Evolutionary conservation across 2,329 filamentous ascomycete genomes (phyloP), one percentile per base, ranked within the genome.

Genomic region (Ceratocystis ficicola): DNA sequence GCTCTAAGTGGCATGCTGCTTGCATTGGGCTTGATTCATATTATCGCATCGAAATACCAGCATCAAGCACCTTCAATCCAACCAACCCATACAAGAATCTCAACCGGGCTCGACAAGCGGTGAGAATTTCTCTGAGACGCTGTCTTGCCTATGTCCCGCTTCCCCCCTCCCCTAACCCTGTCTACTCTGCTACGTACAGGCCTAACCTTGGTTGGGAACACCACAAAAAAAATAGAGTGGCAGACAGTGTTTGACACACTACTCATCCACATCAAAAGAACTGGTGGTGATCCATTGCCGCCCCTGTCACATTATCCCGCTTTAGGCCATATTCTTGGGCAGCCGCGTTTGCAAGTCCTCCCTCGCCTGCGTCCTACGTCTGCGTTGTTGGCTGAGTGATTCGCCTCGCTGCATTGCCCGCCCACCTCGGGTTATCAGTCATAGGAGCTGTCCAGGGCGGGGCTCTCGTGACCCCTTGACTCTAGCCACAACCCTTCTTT

Each of bases 101-200:
- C 36, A 41, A 41, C 36, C 36, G 28, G 55, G 36, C 55, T 59
- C 55, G 55, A 59, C 30, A 36, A 59, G 55, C 55, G 55, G 55
- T 59, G 55, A 59, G 55, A 36, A 36, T 36, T n/a, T 59, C 55
- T 59, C 55, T 36, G 55, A 59, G 48, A 52, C 48, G 46, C 25
- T 52, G 48, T 52, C 48, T 52, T 25, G 48, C 48, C 10, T 28
- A 3, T 28, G 20, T 25, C 22, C 15, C 48, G 5, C 48, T n/a
- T 48, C 17, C 20, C 44, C n/a, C 46, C 46, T 22, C 12, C 46
- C 22, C 6, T 25, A 22, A 22, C 48, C 48, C 48, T 52, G 48
- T 25, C 10, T 28, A 5, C 28, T 17, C 5, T 55, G 50, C 32
- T 57, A 22, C 25, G 50, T 59, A 30, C 28, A 59, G 30, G 55